Evolutionary conservation across 2,329 filamentous ascomycete species (phyloP), one percentile per base, ranked within the genome.

Genomic region (Neurospora crassa): DNA sequence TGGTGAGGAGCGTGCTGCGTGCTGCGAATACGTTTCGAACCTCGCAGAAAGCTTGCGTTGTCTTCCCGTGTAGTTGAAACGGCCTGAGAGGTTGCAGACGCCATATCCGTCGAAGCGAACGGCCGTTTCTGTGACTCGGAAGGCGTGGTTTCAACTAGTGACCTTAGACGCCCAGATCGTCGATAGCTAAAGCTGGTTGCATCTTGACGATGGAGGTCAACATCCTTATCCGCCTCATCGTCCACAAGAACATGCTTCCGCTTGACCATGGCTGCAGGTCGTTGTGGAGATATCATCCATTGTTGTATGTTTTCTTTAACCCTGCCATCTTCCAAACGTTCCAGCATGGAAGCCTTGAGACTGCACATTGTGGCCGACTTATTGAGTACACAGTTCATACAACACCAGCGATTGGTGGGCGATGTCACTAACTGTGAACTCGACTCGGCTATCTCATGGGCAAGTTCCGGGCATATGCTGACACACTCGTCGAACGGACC

Each of bases 401-500:
- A 63, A 63, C 53, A 63, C 53, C 53, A 63, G 29, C 20, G 20
- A 34, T 12, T 34, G 47, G 12, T 59, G 18, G 47, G 47, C 20
- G 47, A 29, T 59, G 47, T 59, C 47, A 34, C 53, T 3, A 63
- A 34, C 18, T 16, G 16, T 14, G 24, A 16, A 37, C 14, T 63
- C 20, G 12, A 29, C 53, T 63, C 16, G 53, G 53, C 7, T 37
- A 72, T 18, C 11, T 69, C 43, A 0, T 45, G 8, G 2, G 59
- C 47, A 3, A 45, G 53, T 8, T 47, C 16, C 3, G 18, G 3
- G 1, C 68, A 29, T 2, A 34, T 29, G 34, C 69, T 70, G n/a
- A 74, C 70, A 34, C 74, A 75, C 12, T 11, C 20, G 2, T 59
- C 11, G 20, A 72, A 72, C 0, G 69, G 72, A 7, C 68, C 68